Percentiles rank a stretch among this genome's conserved stretches.
Conservation (phyloP, 495 filamentous ascomycete species). For the Neurospora sublineolata region DNA sequence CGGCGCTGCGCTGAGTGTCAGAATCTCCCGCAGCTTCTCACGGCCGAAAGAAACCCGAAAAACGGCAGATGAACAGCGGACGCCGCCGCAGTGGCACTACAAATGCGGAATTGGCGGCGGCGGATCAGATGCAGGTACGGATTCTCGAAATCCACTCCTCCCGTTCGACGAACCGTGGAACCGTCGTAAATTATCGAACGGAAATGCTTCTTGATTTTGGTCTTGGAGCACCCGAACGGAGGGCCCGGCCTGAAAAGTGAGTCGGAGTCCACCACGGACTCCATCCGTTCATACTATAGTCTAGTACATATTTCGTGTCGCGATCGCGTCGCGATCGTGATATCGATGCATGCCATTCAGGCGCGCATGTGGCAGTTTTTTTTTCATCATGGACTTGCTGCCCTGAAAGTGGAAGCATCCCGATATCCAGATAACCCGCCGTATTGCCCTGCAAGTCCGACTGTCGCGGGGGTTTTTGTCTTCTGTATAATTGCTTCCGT, state of each 20-base stretch:
- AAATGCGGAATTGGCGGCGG: not conserved
- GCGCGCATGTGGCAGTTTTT: not conserved
- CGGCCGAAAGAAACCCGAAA: not conserved
- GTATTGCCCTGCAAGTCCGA: too few species aligned
- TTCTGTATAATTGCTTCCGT: too few species aligned
- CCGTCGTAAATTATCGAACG: not conserved
- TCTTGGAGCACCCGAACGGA: too few species aligned
- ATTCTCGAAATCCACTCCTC: not conserved
- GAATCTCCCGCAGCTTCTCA: not conserved
- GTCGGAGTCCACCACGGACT: not conserved
- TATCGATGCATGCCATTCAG: not conserved
- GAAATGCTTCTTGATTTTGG: too few species aligned
- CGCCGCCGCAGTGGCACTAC: not conserved
- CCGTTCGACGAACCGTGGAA: not conserved
- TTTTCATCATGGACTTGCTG: too few species aligned
- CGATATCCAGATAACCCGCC: too few species aligned
- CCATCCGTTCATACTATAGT: not conserved
- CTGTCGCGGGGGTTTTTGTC: too few species aligned
- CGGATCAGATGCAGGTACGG: not conserved
- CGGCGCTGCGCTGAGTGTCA: not conserved
- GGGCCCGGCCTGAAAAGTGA: too few species aligned
- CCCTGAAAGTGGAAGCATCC: too few species aligned
- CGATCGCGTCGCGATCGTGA: not conserved
- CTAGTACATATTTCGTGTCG: not conserved
- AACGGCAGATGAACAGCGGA: not conserved